Evolutionary conservation across 2,329 filamentous ascomycete species (phyloP).

Genomic region (Tolypocladium cylindrosporum): DNA sequence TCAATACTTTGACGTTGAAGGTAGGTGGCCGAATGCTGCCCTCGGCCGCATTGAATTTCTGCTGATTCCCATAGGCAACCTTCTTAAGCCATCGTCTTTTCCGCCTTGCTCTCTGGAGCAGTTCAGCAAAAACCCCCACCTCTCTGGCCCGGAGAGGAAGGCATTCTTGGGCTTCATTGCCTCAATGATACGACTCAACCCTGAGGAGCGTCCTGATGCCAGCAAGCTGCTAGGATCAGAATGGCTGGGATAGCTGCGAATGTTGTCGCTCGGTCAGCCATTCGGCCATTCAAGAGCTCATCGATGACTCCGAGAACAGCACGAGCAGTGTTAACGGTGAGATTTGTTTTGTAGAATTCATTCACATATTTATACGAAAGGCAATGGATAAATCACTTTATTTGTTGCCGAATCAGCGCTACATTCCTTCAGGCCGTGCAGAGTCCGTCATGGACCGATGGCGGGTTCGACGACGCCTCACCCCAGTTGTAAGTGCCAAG

Average conservation of each 20-base stretch:
- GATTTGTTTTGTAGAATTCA: no score
- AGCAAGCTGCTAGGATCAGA: conserved; percentile 3
- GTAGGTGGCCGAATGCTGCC: background rate
- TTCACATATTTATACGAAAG: no score
- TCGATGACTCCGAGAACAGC: background rate
- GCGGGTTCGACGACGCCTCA: no score
- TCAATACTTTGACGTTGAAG: conserved; percentile 4
- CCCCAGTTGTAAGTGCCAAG: no score
- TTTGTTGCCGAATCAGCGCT: no score
- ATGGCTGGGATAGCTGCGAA: conserved; percentile 1
- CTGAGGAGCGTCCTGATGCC: conserved; percentile 5
- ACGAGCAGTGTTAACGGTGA: background rate
- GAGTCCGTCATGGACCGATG: no score
- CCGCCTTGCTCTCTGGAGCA: conserved; percentile 4
- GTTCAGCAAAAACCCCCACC: conserved; percentile 2
- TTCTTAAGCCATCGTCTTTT: conserved; percentile 6
- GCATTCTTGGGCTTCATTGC: conserved; percentile 5
- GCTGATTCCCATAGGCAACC: conserved; percentile 3
- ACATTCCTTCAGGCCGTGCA: no score
- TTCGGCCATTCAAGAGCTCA: background rate
- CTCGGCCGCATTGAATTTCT: background rate
- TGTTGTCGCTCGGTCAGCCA: background rate
- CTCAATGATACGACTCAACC: conserved; percentile 5
- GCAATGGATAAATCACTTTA: no score
- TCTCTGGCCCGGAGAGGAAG: conserved; percentile 1